Base-by-base conservation (phyloP, 306 rosid genomes). In the Prunus padus region DNA sequence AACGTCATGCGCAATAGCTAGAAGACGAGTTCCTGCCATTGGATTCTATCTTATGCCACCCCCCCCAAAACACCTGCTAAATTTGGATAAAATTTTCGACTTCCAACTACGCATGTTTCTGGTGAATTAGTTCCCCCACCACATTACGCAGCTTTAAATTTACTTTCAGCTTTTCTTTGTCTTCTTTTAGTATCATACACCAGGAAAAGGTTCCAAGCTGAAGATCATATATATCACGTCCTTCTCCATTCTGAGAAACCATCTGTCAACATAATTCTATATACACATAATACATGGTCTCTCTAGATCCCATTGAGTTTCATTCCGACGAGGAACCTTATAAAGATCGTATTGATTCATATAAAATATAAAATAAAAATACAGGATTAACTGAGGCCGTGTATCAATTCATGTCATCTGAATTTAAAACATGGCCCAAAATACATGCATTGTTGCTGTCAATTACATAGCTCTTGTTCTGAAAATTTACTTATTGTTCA, bases 81-180 rank as follows among this genome's bases (percentile, higher is more conserved):
- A 72, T 45, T 42, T 59, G 68, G 69, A 73, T 44, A 26, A 44
- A 26, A 45, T 59, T 72, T 61, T 60, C 77, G 44, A 59, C 56
- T 73, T 3, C 68, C 68, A 59, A 57, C 16, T 46, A 37, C 42
- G 42, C 82, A 88, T n/a, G 72, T 55, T 82, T 84, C 82, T 71
- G 75, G 76, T 83, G 87, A 86, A 76, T 84, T 77, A 82, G 90
- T 76, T 84, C 83, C 87, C 83, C 82, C 64, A 51, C 78, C 89
- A 81, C 72, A 75, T 71, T 76, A 71, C 83, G 79, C 75, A 75
- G 56, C 80, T 11, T 76, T 25, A 20, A 40, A 10, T 51, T 59
- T 37, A 37, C 30, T 61, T 65, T 13, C 37, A 28, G 3, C 2
- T 4, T 42, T 11, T 18, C 14, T 42, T 46, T 49, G 47, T 68